Evolutionary conservation across 768 basidiomycete species (phyloP), one percentile per base, ranked within the genome.

Genomic region (Lactarius psammicola): DNA sequence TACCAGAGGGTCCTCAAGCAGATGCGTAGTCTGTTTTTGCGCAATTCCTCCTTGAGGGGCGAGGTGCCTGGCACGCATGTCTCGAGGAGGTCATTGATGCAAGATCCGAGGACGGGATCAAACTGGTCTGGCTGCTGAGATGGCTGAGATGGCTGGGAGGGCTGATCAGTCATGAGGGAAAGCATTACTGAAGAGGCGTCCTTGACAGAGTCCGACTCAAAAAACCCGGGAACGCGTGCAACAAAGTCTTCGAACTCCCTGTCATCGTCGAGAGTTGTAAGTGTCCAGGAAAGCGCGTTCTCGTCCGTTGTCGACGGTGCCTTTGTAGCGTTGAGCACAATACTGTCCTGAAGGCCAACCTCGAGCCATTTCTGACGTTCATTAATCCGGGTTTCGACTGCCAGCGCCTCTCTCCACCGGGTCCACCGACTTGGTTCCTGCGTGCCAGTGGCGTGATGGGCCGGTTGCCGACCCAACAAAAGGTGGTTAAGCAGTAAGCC

Each of bases 1-100:
- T 62, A 62, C 60, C 60, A 62, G n/a, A 62, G 42, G 30, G 38
- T 46, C 55, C 31, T 55, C 38, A 62, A 6, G 54, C 62, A 62
- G 23, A 62, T 26, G 18, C 54, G 62, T 3, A 62, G 55, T 28
- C 62, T 38, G 26, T 34, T 55, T 18, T 30, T 62, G 20, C 55
- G 62, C 40, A 44, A 9, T 44, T 28, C 20, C 18, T 56, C 62
- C 15, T 44, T 40, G 13, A 62, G 54, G 5, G 55, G 62, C 20
- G 55, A 62, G 26, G 28, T n/a, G 1, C 51, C 60, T 7, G 26
- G 26, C 26, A 40, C 9, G 8, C 55, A 63, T 11, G 62, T 63
- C 31, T 46, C 49, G 51, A 63, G 62, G 20, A 63, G 62, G 31
- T 57, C 62, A 9, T 46, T 30, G 6, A 63, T 44, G 33, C 62